phyloP scores from a whole-genome alignment of 305 asterid species.

The Fraxinus angustifolia region DNA sequence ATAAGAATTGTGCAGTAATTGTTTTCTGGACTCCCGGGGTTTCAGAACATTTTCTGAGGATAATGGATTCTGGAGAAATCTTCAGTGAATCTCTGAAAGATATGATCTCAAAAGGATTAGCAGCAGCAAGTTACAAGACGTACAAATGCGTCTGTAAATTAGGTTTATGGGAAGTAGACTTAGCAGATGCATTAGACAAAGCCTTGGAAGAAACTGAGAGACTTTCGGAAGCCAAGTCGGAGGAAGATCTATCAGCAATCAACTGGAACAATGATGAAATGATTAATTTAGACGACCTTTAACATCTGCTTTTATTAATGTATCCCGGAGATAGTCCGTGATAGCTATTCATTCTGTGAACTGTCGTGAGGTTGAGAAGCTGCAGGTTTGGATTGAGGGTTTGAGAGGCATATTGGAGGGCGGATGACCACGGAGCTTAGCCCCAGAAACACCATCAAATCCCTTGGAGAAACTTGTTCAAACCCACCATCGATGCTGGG shows the following conservation, averaged over 20 bases:
- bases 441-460: neutral
- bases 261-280: conserved; percentile 62
- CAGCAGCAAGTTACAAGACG: conserved; percentile 56
- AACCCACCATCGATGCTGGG: neutral
- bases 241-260: conserved; percentile 40
- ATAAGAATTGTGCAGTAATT: conserved; percentile 68
- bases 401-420: neutral
- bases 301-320: conserved; percentile 12
- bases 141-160: conserved; percentile 53
- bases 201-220: conserved; percentile 44
- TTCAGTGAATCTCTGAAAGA: conserved; percentile 33
- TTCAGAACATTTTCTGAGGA: conserved; percentile 47
- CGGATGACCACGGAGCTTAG: neutral
- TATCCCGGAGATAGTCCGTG: neutral
- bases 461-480: neutral
- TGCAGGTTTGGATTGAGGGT: neutral
- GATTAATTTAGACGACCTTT: conserved; percentile 69
- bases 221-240: conserved; percentile 29
- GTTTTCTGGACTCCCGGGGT: conserved; percentile 55
- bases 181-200: conserved; percentile 63
- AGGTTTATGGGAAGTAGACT: conserved; percentile 49
- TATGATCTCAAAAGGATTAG: conserved; percentile 56
- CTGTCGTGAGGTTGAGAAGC: conserved; percentile 11
- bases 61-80: conserved; percentile 48
- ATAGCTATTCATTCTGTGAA: conserved; percentile 3